Evolutionary conservation across 208 protist species (phyloP).

Genomic region (Kentomonas sorsogonicus): DNA sequence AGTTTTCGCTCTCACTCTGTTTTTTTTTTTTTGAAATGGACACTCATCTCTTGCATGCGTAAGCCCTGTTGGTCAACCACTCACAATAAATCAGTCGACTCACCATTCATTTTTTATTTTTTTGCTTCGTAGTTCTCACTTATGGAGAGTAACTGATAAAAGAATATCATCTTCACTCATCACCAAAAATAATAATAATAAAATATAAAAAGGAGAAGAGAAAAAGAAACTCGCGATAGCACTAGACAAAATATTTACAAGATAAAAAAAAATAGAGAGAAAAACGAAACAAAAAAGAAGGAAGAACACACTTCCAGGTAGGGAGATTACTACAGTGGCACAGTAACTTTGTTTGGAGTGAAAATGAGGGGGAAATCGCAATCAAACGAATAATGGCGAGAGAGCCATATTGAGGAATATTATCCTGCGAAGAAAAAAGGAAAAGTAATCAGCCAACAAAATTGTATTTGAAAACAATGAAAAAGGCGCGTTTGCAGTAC

Average conservation of each 20-base stretch:
- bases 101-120: neutral
- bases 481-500: neutral
- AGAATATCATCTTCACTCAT: no score
- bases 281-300: constrained; percentile 3
- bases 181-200: no score
- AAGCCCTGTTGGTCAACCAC: no score
- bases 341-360: no score
- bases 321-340: neutral
- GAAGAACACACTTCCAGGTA: constrained; percentile 1
- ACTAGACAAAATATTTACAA: neutral
- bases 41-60: no score
- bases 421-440: no score
- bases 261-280: constrained; percentile 1
- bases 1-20: neutral
- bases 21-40: neutral
- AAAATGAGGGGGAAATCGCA: no score
- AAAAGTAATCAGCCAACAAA: no score
- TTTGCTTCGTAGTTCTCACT: constrained; percentile 2
- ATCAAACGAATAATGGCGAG: no score
- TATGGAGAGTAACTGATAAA: neutral
- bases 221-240: neutral
- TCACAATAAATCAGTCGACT: no score
- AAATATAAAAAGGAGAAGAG: constrained; percentile 1
- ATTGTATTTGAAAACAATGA: neutral
- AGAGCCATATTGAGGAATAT: no score